Base-by-base conservation (phyloP, 257 asterid species). In the Rehmannia glutinosa region DNA sequence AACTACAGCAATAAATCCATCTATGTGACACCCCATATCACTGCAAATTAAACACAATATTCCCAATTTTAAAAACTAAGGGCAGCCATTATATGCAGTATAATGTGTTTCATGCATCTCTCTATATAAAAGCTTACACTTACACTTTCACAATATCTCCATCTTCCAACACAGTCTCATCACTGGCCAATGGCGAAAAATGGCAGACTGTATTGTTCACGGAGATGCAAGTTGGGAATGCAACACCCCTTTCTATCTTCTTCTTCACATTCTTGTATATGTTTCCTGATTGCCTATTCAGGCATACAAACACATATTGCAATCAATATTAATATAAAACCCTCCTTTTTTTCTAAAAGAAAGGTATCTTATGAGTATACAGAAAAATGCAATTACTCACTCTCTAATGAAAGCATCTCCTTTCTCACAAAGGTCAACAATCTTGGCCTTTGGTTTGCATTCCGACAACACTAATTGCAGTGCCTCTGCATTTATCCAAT, bases 11-110 rank as follows among this genome's bases (percentile, higher is more conserved):
- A 92, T 92, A 75, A 90, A 92, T 2, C 98, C 98, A 87, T 92
- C 98, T 42, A 92, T 90, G 76, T 92, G 98, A 78, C 97, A 92
- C 54, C 98, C 98, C 93, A 90, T 80, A 78, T 92, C 98, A 70
- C 98, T 92, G 91, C 75, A 84, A 30, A 52, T 21, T 57, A 53
- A 62, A 27, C 68, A 60, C 62, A 73, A 27, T 20, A 46, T 25
- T 68, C 73, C 43, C 39, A 58, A 64, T 11, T 23, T 66, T 25
- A 41, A 63, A 56, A 30, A 38, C 7, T 45, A 56, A 1, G 32
- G 27, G 2, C 24, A 46, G 17, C 6, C 47, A 72, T 52, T 57
- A 64, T 19, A 28, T 16, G 36, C 11, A 28, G 32, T 33, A 61
- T 1, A n/a, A 41, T 12, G 49, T 5, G 10, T 20, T 4, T 4